A percentile compares a stretch with the other conserved stretches of the same genome.
Conservation (phyloP, 2,329 filamentous ascomycete genomes). For the Trichoderma sp. region DNA sequence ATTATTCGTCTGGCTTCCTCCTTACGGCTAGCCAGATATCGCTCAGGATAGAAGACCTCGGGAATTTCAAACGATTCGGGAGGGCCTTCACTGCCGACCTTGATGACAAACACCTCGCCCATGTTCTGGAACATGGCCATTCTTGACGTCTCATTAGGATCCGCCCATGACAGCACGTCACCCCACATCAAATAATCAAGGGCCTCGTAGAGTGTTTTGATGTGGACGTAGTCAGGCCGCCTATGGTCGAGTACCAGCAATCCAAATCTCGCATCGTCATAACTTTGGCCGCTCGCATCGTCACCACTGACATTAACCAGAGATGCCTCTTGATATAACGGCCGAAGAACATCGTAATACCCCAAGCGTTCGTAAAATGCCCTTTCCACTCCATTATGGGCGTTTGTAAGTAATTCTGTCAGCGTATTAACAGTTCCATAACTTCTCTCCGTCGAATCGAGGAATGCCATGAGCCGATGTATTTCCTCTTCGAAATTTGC, state of each 20-base stretch:
- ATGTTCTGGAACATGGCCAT: conserved; percentile 51
- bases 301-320: conserved; percentile 39
- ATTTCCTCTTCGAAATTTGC: conserved; percentile 57
- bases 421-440: conserved; percentile 61
- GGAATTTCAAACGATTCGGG: conserved; percentile 55
- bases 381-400: conserved; percentile 44
- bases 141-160: conserved; percentile 43
- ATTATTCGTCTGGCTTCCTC: conserved; percentile 54
- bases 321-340: conserved; percentile 42
- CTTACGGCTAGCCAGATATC: conserved; percentile 52
- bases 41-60: conserved; percentile 56
- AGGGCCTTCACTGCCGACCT: conserved; percentile 49
- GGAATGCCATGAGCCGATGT: conserved; percentile 65
- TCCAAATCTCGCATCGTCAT: conserved; percentile 46
- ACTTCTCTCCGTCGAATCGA: conserved; percentile 62
- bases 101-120: conserved; percentile 56
- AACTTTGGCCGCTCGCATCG: conserved; percentile 36
- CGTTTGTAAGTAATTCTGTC: conserved; percentile 42
- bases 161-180: conserved; percentile 45
- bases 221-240: conserved; percentile 43
- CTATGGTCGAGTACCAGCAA: conserved; percentile 49
- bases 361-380: conserved; percentile 52
- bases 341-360: conserved; percentile 35
- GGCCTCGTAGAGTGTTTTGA: conserved; percentile 53
- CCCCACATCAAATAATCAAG: conserved; percentile 55